Conservation (phyloP, 2,329 filamentous ascomycete species). For the Aspergillus felis region DNA sequence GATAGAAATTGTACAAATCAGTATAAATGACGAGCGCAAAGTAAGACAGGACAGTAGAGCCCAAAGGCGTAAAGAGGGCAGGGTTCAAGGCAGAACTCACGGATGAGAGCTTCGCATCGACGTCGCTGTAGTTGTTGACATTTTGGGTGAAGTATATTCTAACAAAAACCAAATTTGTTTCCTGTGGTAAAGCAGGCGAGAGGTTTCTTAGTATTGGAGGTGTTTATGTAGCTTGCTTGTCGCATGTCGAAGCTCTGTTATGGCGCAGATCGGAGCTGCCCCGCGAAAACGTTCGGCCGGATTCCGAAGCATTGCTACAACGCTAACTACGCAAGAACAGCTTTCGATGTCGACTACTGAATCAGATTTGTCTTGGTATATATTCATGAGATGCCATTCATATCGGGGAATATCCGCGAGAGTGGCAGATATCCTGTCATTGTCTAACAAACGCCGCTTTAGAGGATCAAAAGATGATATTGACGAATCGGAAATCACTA, state of each 20-base stretch:
- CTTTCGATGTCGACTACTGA: neutral
- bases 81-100: constrained; percentile 35
- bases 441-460: neutral
- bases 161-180: neutral
- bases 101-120: constrained; percentile 73
- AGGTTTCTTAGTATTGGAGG: neutral
- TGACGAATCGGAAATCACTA: neutral
- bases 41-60: constrained; percentile 2
- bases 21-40: neutral
- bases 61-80: neutral
- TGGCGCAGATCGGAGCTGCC: constrained; percentile 1
- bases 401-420: neutral
- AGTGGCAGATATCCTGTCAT: neutral
- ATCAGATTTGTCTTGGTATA: neutral
- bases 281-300: constrained; percentile 30
- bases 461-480: neutral
- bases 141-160: constrained; percentile 33
- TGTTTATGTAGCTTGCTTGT: constrained; percentile 3
- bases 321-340: neutral
- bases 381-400: too few species aligned
- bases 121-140: constrained; percentile 80
- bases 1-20: constrained; percentile 10
- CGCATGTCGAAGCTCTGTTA: constrained; percentile 1
- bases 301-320: constrained; percentile 4
- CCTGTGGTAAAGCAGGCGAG: neutral